Evolutionary conservation across 768 basidiomycete genomes (phyloP).

Genomic region (Dacryopinax primogenitus): DNA sequence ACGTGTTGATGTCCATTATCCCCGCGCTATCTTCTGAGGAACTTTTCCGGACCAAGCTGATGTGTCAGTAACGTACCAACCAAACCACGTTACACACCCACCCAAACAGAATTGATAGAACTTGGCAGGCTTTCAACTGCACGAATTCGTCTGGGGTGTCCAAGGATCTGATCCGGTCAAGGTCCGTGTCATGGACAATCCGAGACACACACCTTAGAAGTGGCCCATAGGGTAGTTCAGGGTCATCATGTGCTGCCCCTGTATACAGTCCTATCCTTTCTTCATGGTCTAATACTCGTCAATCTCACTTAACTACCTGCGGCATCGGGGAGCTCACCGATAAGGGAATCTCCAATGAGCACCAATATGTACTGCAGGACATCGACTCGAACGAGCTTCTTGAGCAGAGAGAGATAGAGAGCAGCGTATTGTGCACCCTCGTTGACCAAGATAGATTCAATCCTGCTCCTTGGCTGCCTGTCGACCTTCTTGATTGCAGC

Average conservation of each 20-base stretch:
- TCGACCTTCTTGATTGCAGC: constrained; percentile 81
- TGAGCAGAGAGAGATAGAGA: constrained; percentile 82
- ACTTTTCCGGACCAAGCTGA: constrained; percentile 24
- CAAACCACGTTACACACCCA: too few species aligned
- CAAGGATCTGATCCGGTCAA: constrained; percentile 43
- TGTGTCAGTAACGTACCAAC: too few species aligned
- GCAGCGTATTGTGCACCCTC: constrained; percentile 73
- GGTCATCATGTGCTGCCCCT: constrained; percentile 46
- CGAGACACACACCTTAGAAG: constrained; percentile 47
- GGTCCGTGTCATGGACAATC: constrained; percentile 15
- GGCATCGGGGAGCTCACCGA: constrained; percentile 37
- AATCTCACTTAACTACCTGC: not conserved
- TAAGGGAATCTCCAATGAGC: constrained; percentile 75
- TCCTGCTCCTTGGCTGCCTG: constrained; percentile 58
- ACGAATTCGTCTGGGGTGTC: constrained; percentile 87
- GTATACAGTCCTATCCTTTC: constrained; percentile 72
- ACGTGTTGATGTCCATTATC: constrained; percentile 43
- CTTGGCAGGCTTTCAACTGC: constrained; percentile 79
- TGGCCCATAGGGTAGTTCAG: constrained; percentile 68
- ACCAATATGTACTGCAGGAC: constrained; percentile 80
- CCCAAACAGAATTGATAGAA: constrained; percentile 77
- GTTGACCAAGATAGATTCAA: constrained; percentile 63
- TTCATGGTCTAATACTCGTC: constrained; percentile 52
- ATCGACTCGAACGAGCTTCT: constrained; percentile 71
- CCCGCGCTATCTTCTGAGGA: constrained; percentile 40